Base-by-base conservation (phyloP, 2,329 filamentous ascomycete genomes). In the Capronia epimyces region DNA sequence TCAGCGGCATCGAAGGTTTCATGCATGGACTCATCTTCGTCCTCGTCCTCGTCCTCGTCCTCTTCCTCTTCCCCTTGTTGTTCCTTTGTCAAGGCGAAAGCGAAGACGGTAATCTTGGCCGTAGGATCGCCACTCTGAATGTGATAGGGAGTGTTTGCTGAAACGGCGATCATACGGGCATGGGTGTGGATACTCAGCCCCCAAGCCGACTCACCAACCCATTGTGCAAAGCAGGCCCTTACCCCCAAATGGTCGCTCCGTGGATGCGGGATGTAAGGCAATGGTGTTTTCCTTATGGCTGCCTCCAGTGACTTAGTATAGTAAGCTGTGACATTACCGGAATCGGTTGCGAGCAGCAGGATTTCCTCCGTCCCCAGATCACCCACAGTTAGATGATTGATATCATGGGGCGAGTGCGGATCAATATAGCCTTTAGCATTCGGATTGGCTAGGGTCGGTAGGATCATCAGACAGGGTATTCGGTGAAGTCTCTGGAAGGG, bases 121-220 rank as follows among this genome's bases (percentile, higher is more conserved):
- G 53, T 56, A 20, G 49, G 47, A 49, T 60, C 58, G 15, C 54
- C 58, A 36, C 20, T 49, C n/a, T 45, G 24, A 24, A 52, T 40
- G 27, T 55, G 45, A 29, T 56, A 43, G 12, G 53, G 50, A 0
- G 76, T 79, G 65, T 98, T 98, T 0, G 87, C 83, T 60, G 86
- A 87, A 32, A 94, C 84, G 0, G 91, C 93, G 56, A 98, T 85
- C 55, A 96, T 73, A 0, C 90, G 82, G n/a, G 87, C 88, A 56
- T 83, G 73, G 55, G 81, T 77, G 66, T 97, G 91, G 9, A 95
- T 77, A 6, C 89, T 85, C 42, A 95, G 69, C 0, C 91, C 93
- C 93, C 93, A 98, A 2, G 90, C 91, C 53, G 87, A 91, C 20
- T 70, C 71, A 1, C 80, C 80, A 2, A 95, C 89, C 64, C 86